Base-by-base conservation (phyloP, 176 grass and related monocot genomes). In the Oryza brachyantha region DNA sequence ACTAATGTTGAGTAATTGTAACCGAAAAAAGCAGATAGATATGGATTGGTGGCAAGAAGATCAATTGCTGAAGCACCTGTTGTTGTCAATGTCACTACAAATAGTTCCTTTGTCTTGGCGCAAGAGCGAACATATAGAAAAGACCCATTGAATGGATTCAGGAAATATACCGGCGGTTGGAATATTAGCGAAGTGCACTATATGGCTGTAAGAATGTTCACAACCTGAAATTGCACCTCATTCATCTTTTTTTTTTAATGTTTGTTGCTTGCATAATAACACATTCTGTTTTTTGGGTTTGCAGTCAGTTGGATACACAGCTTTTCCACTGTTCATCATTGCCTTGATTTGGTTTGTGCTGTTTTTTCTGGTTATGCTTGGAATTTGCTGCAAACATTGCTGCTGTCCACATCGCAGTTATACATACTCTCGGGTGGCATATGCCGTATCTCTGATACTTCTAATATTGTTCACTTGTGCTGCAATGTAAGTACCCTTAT, bases 131-230 rank as follows among this genome's bases (percentile, higher is more conserved):
- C 96, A 10, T 67, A 93, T 42, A 73, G 96, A 68, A 93, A 60
- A 70, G 96, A 99, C 35, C 96, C 96, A 34, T 86, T 93, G 86
- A 77, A 95, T 83, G 66, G 74, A 7, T 91, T 87, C 78, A 84
- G 84, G 34, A 85, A 85, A 77, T 99, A 99, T 50, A 74, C 77
- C 1, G 92, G 92, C 2, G 96, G 96, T 24, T 99, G 92, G 92
- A 95, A 99, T 74, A 95, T 99, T 35, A 99, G 83, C 21, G 82
- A 99, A 73, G 29, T 75, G 3, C 89, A 99, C 77, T 99, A 99
- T 54, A 93, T 84, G 78, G 86, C 96, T 78, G 96, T 99, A 80
- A 93, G 92, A 32, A 72, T 78, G 26, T 75, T 59, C 70, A 26
- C 40, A 71, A 81, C 19, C 29, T 29, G 26, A 66, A 24, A 8